phyloP scores from a whole-genome alignment of 1,284 basidiomycete genomes.

The Rhodofomes roseus region DNA sequence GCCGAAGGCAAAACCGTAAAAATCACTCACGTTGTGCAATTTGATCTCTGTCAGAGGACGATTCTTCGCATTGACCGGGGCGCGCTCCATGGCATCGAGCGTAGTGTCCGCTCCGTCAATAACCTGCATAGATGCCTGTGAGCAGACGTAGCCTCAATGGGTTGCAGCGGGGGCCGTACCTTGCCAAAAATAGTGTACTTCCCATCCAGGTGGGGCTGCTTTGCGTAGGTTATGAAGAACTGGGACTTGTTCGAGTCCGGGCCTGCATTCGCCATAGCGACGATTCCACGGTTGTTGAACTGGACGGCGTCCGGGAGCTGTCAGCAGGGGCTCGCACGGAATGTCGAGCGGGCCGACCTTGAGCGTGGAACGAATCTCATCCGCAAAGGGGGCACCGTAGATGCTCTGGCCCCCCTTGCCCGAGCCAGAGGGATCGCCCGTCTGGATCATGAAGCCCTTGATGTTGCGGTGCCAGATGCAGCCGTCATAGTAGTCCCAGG shows the following conservation, averaged over 20 bases:
- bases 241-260: conserved; percentile 93
- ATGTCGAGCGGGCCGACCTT: conserved; percentile 52
- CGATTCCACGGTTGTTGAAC: conserved; percentile 91
- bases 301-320: conserved; percentile 28
- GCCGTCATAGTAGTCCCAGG: conserved; percentile 83
- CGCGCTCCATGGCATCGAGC: conserved; percentile 86
- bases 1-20: background rate
- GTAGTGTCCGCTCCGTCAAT: conserved; percentile 92
- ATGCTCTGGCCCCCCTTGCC: conserved; percentile 85
- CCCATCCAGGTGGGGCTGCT: conserved; percentile 88
- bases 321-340: background rate
- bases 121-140: conserved; percentile 38
- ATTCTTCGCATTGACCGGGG: conserved; percentile 89
- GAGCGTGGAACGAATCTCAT: conserved; percentile 89
- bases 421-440: conserved; percentile 80
- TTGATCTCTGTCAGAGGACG: conserved; percentile 84
- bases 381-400: conserved; percentile 84
- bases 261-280: conserved; percentile 97
- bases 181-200: conserved; percentile 95
- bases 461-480: conserved; percentile 94
- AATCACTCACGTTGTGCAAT: conserved; percentile 62
- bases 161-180: conserved; percentile 14
- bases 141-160: background rate
- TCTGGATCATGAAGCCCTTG: conserved; percentile 94
- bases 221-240: conserved; percentile 92